Evolutionary conservation across 305 asterid species (phyloP), one percentile per base, ranked within the genome.

Genomic region (Fraxinus floribunda): DNA sequence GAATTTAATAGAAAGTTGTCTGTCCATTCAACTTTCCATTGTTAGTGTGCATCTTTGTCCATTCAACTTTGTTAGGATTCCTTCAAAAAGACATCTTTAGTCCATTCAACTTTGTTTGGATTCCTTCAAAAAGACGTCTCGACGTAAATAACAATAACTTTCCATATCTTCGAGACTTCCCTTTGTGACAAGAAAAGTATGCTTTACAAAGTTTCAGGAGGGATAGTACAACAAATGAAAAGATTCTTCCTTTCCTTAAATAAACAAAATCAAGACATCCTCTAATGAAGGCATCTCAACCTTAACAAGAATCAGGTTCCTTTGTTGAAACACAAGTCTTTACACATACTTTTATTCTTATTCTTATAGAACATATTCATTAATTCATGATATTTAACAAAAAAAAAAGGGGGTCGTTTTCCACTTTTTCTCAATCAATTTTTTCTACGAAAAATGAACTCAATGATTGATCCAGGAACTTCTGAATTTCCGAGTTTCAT

Each of bases 281-380:
- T 18, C 1, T 24, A 39, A 9, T 36, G 39, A 44, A 82, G 79
- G 71, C 66, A 62, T 80, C 82, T 49, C 41, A 81, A 80, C 34
- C 78, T 82, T 83, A 84, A 46, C 75, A 24, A 78, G 74, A 84
- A 90, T 81, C 71, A 84, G 86, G 86, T 88, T 85, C 93, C 87
- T 89, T 81, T 15, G 62, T 84, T 85, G 68, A 71, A 36, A 78
- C 71, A 82, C 39, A 10, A 78, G 60, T 68, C 41, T 70, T 6
- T 66, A 7, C 36, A 41, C 9, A 5, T 24, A 9, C 36, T 66
- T 29, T 8, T 78, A 57, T 7, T 57, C 83, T 39, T 71, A 64
- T 49, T 52, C 20, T 57, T 18, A 76, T 41, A 70, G 75, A 80
- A 77, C 77, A 75, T 77, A 52, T 52, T 78, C 71, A 81, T 81